A percentile compares a stretch with the other conserved stretches of the same genome.
Evolutionary conservation across 1,284 basidiomycete species (phyloP).

Genomic region (Psilocybe mexicana): DNA sequence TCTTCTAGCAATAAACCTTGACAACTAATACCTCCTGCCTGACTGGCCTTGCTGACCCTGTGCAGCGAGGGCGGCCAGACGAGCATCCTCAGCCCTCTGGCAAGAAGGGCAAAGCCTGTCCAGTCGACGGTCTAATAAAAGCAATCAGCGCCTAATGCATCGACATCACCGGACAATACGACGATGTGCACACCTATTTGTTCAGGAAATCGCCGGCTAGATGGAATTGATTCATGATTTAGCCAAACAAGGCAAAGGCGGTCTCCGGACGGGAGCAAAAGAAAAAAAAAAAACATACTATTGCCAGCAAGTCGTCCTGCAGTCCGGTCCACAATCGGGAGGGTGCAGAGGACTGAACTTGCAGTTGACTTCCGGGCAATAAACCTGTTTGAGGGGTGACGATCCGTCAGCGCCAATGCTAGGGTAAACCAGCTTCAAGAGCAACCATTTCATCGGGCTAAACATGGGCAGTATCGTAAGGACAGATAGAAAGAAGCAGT

Average conservation of each 20-base stretch:
- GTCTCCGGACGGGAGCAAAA: neutral
- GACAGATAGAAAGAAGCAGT: neutral
- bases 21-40: neutral
- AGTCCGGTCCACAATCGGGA: constrained; percentile 54
- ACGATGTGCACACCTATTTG: constrained; percentile 36
- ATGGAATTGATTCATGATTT: constrained; percentile 13
- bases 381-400: constrained; percentile 31
- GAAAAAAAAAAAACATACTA: constrained; percentile 50
- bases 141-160: constrained; percentile 11
- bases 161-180: neutral
- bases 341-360: constrained; percentile 71
- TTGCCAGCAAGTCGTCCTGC: constrained; percentile 71
- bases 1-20: neutral
- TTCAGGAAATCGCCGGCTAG: constrained; percentile 70
- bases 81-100: constrained; percentile 15
- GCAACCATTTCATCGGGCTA: constrained; percentile 28
- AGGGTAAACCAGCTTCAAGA: neutral
- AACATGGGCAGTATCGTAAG: neutral
- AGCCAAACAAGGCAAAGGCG: constrained; percentile 9
- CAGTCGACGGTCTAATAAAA: constrained; percentile 33
- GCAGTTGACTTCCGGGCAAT: constrained; percentile 63
- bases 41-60: constrained; percentile 1
- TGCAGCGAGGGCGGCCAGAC: constrained; percentile 4
- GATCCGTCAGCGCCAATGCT: constrained; percentile 6
- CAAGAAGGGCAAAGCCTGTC: constrained; percentile 33